Conservation (phyloP, 345 rosid species). For the Eucalyptus virginea region DNA sequence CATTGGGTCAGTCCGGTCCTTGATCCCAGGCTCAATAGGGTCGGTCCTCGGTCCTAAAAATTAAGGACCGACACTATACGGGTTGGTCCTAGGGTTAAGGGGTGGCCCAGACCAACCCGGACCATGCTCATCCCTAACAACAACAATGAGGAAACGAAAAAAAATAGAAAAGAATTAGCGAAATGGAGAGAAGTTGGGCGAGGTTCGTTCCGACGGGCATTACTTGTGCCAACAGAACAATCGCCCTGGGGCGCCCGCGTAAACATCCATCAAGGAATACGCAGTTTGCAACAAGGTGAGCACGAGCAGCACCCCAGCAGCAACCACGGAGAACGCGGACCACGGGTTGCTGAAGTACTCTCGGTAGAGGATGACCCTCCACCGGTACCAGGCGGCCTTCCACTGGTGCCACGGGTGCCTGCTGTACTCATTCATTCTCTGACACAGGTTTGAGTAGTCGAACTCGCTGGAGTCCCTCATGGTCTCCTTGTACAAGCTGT, state of each 20-base stretch:
- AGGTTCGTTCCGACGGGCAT: neutral
- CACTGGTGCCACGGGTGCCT: neutral
- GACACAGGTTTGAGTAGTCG: neutral
- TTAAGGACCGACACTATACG: no score
- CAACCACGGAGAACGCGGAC: neutral
- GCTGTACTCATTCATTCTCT: neutral
- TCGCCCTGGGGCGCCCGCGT: neutral
- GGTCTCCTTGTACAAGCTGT: neutral
- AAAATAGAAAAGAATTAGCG: no score
- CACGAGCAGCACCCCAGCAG: neutral
- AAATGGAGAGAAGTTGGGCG: neutral
- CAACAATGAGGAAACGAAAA: no score
- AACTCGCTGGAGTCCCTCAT: neutral
- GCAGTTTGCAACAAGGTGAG: neutral
- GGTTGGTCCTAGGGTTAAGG: no score
- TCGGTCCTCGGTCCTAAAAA: no score
- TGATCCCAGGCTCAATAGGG: no score
- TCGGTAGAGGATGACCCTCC: neutral
- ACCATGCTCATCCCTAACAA: no score
- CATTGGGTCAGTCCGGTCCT: no score
- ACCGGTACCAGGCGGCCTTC: neutral
- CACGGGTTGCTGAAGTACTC: neutral
- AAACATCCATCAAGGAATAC: neutral
- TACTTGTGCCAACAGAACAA: neutral
- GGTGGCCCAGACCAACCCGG: no score